Percentiles rank a stretch among this genome's conserved stretches.
phyloP scores from a whole-genome alignment of 768 basidiomycete genomes.

The Auricularia sp. region DNA sequence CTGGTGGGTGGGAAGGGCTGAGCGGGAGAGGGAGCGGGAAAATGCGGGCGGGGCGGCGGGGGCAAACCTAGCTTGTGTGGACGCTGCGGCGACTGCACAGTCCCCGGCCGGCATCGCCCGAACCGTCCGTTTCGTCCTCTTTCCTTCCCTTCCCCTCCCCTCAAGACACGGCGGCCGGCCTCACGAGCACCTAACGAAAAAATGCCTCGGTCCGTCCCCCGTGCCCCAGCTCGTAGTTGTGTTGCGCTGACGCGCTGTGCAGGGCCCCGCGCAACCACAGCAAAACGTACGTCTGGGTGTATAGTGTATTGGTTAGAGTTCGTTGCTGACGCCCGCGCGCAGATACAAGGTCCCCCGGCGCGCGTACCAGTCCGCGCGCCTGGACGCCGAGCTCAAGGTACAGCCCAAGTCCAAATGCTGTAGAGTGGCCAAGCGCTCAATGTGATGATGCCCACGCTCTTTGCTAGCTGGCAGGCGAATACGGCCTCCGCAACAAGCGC shows the following conservation, averaged over 20 bases:
- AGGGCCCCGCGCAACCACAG: conserved; percentile 88
- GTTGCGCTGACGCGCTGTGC: conserved; percentile 4
- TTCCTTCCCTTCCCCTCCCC: conserved; percentile 16
- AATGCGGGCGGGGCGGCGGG: conserved; percentile 1
- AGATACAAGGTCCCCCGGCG: conserved; percentile 99
- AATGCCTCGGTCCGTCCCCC: conserved; percentile 65
- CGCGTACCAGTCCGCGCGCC: conserved; percentile 93
- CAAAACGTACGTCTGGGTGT: conserved; percentile 91
- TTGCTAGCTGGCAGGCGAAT: conserved; percentile 91
- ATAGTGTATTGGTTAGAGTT: conserved; percentile 5
- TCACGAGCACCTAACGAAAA: conserved; percentile 44
- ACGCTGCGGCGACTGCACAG: neutral
- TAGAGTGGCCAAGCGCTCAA: conserved; percentile 3
- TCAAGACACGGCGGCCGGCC: conserved; percentile 12
- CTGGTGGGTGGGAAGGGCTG: conserved; percentile 20
- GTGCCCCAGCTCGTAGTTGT: conserved; percentile 4
- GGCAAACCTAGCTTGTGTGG: conserved; percentile 2
- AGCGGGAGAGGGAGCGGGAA: neutral
- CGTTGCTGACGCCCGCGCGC: conserved; percentile 14
- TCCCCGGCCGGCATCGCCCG: neutral
- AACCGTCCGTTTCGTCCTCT: neutral
- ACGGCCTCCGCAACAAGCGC: conserved; percentile 99
- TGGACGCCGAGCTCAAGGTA: conserved; percentile 99
- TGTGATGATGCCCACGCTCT: neutral
- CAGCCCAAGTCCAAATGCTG: conserved; percentile 8